Evolutionary conservation across 73 alveolate genomes (phyloP).

Genomic region (Urostyla sp.): DNA sequence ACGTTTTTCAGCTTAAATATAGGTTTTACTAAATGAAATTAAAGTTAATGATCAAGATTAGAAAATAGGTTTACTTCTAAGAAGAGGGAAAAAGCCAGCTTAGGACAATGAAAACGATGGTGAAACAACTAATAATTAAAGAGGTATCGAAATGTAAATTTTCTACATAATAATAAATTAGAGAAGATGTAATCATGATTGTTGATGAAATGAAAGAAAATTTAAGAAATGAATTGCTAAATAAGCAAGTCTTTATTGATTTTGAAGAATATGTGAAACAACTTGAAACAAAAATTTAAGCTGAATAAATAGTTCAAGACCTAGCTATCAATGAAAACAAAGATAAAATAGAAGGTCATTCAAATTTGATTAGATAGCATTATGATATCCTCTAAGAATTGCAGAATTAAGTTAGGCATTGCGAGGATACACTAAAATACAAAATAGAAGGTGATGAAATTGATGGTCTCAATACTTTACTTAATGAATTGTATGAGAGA

Average conservation of each 20-base stretch:
- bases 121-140: background rate
- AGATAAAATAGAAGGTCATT: conserved; percentile 2
- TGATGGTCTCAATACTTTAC: conserved; percentile 14
- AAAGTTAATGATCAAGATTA: conserved; percentile 6
- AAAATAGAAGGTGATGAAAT: conserved; percentile 49
- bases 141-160: background rate
- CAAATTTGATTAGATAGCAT: background rate
- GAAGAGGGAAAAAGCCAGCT: background rate
- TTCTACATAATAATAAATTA: too few relatives aligned
- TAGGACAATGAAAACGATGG: background rate
- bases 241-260: background rate
- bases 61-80: background rate
- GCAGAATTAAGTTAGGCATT: background rate
- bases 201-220: conserved; percentile 26
- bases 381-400: conserved; percentile 23
- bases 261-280: background rate
- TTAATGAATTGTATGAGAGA: conserved; percentile 26
- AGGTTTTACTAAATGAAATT: background rate
- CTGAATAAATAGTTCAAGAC: background rate
- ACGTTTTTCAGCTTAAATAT: background rate
- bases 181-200: conserved; percentile 10
- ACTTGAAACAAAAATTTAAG: background rate
- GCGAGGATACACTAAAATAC: background rate
- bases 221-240: conserved; percentile 3
- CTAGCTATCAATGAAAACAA: background rate